phyloP scores from a whole-genome alignment of 495 filamentous ascomycete species.

The Pseudomonodictys pantanalensis region DNA sequence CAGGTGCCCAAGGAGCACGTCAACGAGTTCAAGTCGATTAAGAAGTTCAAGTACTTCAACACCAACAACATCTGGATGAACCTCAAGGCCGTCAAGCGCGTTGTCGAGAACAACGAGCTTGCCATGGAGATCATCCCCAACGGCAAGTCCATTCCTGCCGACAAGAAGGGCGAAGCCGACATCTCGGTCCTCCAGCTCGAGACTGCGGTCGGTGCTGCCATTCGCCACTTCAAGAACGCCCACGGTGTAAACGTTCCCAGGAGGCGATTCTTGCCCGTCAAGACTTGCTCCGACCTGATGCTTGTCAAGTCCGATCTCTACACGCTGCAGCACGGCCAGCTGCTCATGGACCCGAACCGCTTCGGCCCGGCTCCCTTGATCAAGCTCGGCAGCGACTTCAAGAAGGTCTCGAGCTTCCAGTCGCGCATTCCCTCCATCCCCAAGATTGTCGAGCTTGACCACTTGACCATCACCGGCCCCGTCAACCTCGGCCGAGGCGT shows the following conservation, averaged over 20 bases:
- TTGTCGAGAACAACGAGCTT: conserved; percentile 97
- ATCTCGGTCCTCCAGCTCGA: conserved; percentile 96
- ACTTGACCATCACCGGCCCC: conserved; percentile 93
- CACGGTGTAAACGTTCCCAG: conserved; percentile 99
- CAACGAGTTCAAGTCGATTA: conserved; percentile 99
- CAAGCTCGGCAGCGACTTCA: conserved; percentile 98
- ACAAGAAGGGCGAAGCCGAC: conserved; percentile 99
- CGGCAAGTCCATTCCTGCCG: conserved; percentile 94
- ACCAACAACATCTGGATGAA: conserved; percentile 99
- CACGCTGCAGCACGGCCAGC: conserved; percentile 98
- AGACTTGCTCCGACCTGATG: conserved; percentile 99
- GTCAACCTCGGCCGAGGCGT: conserved; percentile 96
- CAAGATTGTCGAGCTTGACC: conserved; percentile 96
- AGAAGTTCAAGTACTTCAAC: conserved; percentile 99
- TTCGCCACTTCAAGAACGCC: conserved; percentile 96
- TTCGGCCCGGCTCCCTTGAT: conserved; percentile 98
- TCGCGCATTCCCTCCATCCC: conserved; percentile 94
- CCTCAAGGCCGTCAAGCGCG: conserved; percentile 93
- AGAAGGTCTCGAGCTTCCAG: conserved; percentile 99
- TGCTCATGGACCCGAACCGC: conserved; percentile 90
- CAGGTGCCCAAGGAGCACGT: conserved; percentile 99
- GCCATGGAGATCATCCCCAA: conserved; percentile 99
- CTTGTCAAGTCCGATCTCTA: conserved; percentile 99
- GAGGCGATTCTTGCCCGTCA: conserved; percentile 97
- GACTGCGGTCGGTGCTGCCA: conserved; percentile 96